phyloP scores from a whole-genome alignment of 192 early-diverging fungal species.

The Chytriomyces sp. region DNA sequence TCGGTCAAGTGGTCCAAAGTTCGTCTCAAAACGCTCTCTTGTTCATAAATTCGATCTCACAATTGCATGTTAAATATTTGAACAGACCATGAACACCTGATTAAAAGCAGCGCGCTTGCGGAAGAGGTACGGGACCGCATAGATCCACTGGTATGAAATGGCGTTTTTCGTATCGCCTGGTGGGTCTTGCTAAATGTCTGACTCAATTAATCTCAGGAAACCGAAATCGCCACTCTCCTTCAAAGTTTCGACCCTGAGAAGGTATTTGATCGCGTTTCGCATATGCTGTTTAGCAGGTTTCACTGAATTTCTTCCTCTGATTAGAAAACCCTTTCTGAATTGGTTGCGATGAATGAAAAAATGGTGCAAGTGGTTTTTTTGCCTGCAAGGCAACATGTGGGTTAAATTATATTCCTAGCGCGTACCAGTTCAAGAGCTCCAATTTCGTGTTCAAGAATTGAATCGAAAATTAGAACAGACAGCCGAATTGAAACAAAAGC shows the following conservation, averaged over 20 bases:
- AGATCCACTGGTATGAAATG: slow-evolving; percentile 17
- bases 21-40: neutral
- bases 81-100: slow-evolving; percentile 14
- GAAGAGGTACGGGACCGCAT: neutral
- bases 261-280: slow-evolving; percentile 15
- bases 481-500: neutral
- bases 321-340: slow-evolving; percentile 26
- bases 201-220: neutral
- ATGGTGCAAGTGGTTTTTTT: slow-evolving; percentile 6
- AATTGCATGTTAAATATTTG: neutral
- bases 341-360: slow-evolving; percentile 11
- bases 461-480: neutral
- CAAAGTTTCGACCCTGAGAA: slow-evolving; percentile 21
- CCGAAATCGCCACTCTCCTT: slow-evolving; percentile 12
- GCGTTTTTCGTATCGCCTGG: neutral
- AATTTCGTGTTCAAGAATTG: neutral
- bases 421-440: slow-evolving; percentile 1
- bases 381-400: neutral
- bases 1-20: slow-evolving; percentile 29
- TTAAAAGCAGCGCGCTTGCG: neutral
- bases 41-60: neutral
- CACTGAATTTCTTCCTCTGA: neutral
- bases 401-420: neutral
- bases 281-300: neutral
- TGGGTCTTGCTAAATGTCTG: neutral